These are phyloP conservation scores for Seminavis robusta DNA, from an alignment of 108 stramenopile genomes.

Conservation along the genomic window DNA sequence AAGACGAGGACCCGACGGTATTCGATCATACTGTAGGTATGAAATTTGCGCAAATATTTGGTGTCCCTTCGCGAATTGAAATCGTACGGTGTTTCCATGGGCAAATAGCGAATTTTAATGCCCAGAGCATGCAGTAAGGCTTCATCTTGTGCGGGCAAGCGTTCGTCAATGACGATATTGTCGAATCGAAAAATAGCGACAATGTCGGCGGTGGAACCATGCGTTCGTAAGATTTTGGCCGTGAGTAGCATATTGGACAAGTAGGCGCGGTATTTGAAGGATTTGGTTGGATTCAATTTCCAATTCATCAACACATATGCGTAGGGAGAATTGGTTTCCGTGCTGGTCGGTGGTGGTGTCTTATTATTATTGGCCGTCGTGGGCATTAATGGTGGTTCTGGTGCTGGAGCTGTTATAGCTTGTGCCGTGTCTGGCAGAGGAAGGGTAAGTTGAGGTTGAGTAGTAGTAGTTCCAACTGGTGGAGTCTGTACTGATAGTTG, in stretches of 20 bases:
- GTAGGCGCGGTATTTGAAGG: constrained; percentile 36
- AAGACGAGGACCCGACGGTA: constrained; percentile 63
- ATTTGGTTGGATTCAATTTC: too few species aligned
- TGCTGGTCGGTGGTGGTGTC: too few species aligned
- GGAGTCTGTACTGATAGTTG: too few species aligned
- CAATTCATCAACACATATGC: too few species aligned
- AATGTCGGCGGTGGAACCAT: constrained; percentile 35
- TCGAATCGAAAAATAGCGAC: constrained; percentile 40
- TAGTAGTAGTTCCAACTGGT: too few species aligned
- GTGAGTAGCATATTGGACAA: constrained; percentile 43
- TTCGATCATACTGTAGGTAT: constrained; percentile 44
- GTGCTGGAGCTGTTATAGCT: too few species aligned
- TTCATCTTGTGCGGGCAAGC: constrained; percentile 25
- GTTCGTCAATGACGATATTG: constrained; percentile 2
- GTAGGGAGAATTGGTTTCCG: too few species aligned
- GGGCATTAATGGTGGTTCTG: too few species aligned
- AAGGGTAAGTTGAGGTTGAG: too few species aligned
- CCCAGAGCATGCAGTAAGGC: constrained; percentile 15
- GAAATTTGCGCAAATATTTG: constrained; percentile 57
- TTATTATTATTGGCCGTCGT: too few species aligned
- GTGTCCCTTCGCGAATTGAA: too few species aligned
- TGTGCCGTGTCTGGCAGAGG: too few species aligned
- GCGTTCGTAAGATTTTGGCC: constrained; percentile 19
- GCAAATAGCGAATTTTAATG: constrained; percentile 29
- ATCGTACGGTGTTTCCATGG: constrained; percentile 11